phyloP scores from a whole-genome alignment of 2,329 filamentous ascomycete genomes.

The Penicillium sp. region DNA sequence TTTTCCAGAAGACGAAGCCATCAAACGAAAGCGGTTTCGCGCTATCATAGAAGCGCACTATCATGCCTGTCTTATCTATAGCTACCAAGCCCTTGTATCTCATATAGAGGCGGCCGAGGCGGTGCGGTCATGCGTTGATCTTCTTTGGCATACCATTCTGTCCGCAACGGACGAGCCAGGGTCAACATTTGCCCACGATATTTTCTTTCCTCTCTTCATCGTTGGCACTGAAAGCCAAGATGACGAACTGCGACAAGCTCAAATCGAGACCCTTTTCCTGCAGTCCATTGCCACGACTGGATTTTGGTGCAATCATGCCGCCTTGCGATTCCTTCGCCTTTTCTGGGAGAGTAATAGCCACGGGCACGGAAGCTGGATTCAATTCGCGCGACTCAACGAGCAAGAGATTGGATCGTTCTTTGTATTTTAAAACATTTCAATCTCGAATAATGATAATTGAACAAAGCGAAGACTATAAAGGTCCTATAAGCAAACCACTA shows the following conservation, averaged over 20 bases:
- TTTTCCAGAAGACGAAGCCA: neutral
- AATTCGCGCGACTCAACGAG: constrained; percentile 12
- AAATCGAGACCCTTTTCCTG: constrained; percentile 9
- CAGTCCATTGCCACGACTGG: constrained; percentile 12
- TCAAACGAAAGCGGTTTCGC: neutral
- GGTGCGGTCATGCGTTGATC: neutral
- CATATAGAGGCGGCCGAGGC: neutral
- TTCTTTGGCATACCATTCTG: neutral
- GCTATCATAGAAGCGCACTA: constrained; percentile 17
- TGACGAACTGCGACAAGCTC: neutral
- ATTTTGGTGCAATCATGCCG: constrained; percentile 19
- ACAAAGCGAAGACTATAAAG: neutral
- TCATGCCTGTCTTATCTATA: constrained; percentile 23
- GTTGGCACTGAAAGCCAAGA: constrained; percentile 20
- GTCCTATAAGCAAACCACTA: too few relatives aligned
- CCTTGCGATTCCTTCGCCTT: constrained; percentile 20
- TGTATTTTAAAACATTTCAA: constrained; percentile 5
- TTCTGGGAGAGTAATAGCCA: constrained; percentile 17
- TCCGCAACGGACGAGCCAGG: neutral
- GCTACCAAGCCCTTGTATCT: constrained; percentile 20
- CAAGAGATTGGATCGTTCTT: constrained; percentile 6
- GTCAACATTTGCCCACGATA: constrained; percentile 20
- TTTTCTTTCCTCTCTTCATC: constrained; percentile 28
- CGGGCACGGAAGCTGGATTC: constrained; percentile 15
- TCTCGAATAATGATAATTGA: neutral